Percentiles rank a stretch among this genome's conserved stretches.
These are phyloP conservation scores for Solanum paucissectum DNA, from an alignment of 257 asterid genomes.

Conservation along the genomic window DNA sequence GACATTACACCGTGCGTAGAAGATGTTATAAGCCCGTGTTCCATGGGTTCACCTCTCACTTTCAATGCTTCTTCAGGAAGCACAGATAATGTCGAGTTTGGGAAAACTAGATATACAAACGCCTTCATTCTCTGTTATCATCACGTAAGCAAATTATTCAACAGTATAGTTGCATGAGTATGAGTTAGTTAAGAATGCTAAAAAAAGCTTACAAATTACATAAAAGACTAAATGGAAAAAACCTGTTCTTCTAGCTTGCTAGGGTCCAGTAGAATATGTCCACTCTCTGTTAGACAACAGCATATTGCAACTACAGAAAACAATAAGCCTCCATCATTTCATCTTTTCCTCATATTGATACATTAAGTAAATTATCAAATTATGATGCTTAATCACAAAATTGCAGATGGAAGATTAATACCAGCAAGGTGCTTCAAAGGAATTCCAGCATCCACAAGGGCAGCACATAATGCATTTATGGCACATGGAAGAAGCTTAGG, in stretches of 20 bases:
- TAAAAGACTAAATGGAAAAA: not conserved
- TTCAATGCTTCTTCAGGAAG: conserved; percentile 38
- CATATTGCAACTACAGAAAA: conserved; percentile 53
- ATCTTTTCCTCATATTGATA: not conserved
- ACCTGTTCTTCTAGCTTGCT: conserved; percentile 85
- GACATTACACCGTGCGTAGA: conserved; percentile 69
- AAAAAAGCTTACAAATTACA: not conserved
- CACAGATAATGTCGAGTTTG: conserved; percentile 50
- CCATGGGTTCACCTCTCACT: conserved; percentile 27
- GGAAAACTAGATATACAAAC: conserved; percentile 60
- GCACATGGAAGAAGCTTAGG: conserved; percentile 93
- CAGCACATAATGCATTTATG: conserved; percentile 86
- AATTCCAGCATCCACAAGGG: conserved; percentile 86
- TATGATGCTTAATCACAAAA: conserved; percentile 1
- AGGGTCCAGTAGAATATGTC: conserved; percentile 66
- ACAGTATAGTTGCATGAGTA: not conserved
- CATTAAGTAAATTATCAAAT: not conserved
- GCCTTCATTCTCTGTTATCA: conserved; percentile 76
- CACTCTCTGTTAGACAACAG: conserved; percentile 61
- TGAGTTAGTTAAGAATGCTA: not conserved
- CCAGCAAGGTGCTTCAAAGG: conserved; percentile 85
- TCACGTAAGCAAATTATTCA: not conserved
- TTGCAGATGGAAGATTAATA: conserved; percentile 10
- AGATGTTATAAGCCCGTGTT: conserved; percentile 63
- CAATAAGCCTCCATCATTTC: not conserved